A percentile compares a stretch with the other conserved stretches of the same genome.
These are phyloP conservation scores for Suillus cothurnatus DNA, from an alignment of 768 basidiomycete species.

Conservation along the genomic window DNA sequence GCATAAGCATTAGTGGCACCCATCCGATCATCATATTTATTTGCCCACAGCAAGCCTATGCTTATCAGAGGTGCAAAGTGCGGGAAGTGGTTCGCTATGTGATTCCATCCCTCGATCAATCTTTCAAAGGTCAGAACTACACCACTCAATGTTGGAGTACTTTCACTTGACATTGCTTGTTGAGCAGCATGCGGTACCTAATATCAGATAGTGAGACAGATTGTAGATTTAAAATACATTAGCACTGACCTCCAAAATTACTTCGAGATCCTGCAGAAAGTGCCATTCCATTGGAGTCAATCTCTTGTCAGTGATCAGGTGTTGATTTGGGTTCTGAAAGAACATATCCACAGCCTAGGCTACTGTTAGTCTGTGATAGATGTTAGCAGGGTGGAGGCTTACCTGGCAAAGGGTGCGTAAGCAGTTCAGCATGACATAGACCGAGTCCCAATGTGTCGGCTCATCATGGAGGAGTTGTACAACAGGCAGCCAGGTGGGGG, in stretches of 20 bases:
- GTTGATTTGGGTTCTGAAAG: background rate
- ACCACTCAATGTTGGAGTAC: background rate
- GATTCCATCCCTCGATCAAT: background rate
- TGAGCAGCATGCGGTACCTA: constrained; percentile 10
- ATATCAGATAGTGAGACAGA: background rate
- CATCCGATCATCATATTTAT: background rate
- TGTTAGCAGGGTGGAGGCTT: background rate
- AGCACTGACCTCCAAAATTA: constrained; percentile 13
- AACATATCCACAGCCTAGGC: background rate
- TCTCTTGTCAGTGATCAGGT: no score
- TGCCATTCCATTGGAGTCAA: constrained; percentile 7
- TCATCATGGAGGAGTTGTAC: background rate
- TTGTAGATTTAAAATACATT: background rate
- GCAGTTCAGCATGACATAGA: background rate
- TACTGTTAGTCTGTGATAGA: background rate
- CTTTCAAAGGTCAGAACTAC: constrained; percentile 5
- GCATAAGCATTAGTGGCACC: background rate
- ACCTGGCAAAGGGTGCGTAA: background rate
- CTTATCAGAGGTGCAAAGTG: background rate
- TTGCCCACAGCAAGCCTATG: background rate
- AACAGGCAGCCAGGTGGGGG: background rate
- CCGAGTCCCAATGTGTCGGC: background rate
- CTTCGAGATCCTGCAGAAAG: constrained; percentile 12
- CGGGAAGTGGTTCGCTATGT: background rate
- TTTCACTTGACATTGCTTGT: constrained; percentile 9